These are phyloP conservation scores for Aspergillus affinis DNA, from an alignment of 495 filamentous ascomycete genomes.

Conservation along the genomic window DNA sequence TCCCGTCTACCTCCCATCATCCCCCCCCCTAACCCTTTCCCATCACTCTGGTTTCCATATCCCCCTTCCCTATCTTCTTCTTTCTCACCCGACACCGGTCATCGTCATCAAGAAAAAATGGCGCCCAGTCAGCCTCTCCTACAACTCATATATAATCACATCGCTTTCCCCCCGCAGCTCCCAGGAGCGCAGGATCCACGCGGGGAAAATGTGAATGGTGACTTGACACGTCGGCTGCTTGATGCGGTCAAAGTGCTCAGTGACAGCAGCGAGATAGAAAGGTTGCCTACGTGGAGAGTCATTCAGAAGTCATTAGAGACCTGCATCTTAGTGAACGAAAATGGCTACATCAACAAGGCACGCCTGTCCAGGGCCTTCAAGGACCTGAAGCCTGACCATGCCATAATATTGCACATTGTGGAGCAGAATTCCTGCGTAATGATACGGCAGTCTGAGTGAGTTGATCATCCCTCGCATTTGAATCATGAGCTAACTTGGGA, in stretches of 20 bases:
- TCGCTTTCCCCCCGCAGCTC: slow-evolving; percentile 30
- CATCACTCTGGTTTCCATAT: no score
- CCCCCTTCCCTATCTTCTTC: no score
- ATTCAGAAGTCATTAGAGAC: slow-evolving; percentile 33
- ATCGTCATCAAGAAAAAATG: no score
- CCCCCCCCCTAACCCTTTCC: no score
- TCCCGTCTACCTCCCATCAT: no score
- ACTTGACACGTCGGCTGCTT: slow-evolving; percentile 36
- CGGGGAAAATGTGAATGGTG: slow-evolving; percentile 33
- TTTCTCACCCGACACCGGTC: no score
- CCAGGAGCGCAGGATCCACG: slow-evolving; percentile 40
- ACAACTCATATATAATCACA: slow-evolving; percentile 28
- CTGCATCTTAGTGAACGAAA: slow-evolving; percentile 32
- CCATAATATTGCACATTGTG: slow-evolving; percentile 48
- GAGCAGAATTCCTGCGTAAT: slow-evolving; percentile 59
- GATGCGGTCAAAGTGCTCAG: slow-evolving; percentile 27
- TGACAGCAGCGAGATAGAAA: slow-evolving; percentile 16
- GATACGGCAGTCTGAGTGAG: slow-evolving; percentile 43
- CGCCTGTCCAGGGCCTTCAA: slow-evolving; percentile 35
- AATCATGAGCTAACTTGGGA: background rate
- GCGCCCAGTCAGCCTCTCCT: no score
- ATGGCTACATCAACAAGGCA: slow-evolving; percentile 35
- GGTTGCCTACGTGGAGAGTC: slow-evolving; percentile 25
- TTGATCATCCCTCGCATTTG: no score
- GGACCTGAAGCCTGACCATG: slow-evolving; percentile 25